Percentiles rank a stretch among this genome's conserved stretches.
Conservation (phyloP, 2,329 filamentous ascomycete species). For the Aspergillus melleus region DNA sequence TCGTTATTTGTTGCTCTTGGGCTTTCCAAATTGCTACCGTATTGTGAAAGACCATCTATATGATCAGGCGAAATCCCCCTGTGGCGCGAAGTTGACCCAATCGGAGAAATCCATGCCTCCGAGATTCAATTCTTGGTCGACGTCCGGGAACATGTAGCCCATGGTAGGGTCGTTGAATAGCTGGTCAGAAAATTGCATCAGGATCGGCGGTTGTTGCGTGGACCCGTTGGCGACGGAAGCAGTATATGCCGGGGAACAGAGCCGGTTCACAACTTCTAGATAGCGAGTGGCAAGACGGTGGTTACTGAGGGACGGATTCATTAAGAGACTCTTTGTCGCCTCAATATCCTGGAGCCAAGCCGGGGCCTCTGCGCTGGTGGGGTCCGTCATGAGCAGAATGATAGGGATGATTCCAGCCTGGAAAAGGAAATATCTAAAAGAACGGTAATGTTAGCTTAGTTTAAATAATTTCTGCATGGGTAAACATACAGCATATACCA, state of each 20-base stretch:
- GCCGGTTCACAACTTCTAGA: slow-evolving; percentile 39
- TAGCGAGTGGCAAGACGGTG: slow-evolving; percentile 43
- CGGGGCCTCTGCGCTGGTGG: slow-evolving; percentile 36
- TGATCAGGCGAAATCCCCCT: slow-evolving; percentile 16
- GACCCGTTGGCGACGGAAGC: slow-evolving; percentile 15
- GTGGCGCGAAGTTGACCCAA: slow-evolving; percentile 40
- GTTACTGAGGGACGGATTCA: slow-evolving; percentile 38
- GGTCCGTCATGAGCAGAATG: slow-evolving; percentile 45
- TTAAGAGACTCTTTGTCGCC: slow-evolving; percentile 41
- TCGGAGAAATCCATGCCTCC: slow-evolving; percentile 41
- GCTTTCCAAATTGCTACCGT: not conserved
- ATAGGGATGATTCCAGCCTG: slow-evolving; percentile 47
- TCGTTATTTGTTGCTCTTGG: not conserved
- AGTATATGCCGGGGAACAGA: slow-evolving; percentile 36
- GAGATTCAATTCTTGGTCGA: slow-evolving; percentile 32
- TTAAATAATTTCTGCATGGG: not conserved
- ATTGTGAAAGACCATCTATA: not conserved
- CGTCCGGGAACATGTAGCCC: slow-evolving; percentile 36
- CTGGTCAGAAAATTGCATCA: slow-evolving; percentile 40
- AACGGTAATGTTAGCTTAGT: not conserved
- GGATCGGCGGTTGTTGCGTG: slow-evolving; percentile 23
- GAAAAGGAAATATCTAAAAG: slow-evolving; percentile 46
- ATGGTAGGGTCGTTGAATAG: slow-evolving; percentile 38
- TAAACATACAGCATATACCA: slow-evolving; percentile 47
- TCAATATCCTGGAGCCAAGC: slow-evolving; percentile 43